Percentiles rank a stretch among this genome's conserved stretches.
Conservation (phyloP, 2,329 filamentous ascomycete genomes). For the Colletotrichum aenigma region DNA sequence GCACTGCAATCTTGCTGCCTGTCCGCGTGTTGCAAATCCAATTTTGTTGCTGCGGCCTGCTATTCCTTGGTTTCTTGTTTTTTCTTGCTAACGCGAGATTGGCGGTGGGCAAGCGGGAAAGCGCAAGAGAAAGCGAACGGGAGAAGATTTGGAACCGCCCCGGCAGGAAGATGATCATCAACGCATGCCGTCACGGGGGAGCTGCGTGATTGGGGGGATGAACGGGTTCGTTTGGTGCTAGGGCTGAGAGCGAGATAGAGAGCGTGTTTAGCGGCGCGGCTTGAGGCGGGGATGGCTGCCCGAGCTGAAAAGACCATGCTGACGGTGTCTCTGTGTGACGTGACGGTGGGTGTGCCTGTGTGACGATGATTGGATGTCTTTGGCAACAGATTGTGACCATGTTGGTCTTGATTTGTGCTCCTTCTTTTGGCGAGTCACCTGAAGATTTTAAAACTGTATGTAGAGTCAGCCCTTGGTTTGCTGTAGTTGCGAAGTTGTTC, state of each 20-base stretch:
- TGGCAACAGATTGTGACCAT: not conserved
- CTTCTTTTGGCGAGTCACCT: not conserved
- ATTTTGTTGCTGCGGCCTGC: not conserved
- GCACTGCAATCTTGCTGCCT: not conserved
- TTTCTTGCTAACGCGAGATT: not conserved
- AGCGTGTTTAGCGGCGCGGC: not conserved
- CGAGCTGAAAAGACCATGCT: not conserved
- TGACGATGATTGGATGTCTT: not conserved
- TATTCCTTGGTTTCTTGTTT: not conserved
- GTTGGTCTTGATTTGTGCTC: not conserved
- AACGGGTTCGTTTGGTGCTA: not conserved
- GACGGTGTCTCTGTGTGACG: not conserved
- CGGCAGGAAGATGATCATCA: not conserved
- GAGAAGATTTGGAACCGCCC: not conserved
- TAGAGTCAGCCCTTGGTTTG: not conserved
- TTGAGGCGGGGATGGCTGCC: not conserved
- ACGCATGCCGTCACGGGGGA: not conserved
- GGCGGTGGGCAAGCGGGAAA: not conserved
- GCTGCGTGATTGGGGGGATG: not conserved
- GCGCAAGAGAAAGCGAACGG: not conserved
- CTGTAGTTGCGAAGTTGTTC: not conserved
- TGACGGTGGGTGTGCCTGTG: not conserved
- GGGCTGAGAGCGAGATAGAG: not conserved
- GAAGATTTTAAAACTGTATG: rapidly evolving
- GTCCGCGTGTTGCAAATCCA: not conserved